Conservation (phyloP, 2,329 filamentous ascomycete species). For the Neofusicoccum laricinum region DNA sequence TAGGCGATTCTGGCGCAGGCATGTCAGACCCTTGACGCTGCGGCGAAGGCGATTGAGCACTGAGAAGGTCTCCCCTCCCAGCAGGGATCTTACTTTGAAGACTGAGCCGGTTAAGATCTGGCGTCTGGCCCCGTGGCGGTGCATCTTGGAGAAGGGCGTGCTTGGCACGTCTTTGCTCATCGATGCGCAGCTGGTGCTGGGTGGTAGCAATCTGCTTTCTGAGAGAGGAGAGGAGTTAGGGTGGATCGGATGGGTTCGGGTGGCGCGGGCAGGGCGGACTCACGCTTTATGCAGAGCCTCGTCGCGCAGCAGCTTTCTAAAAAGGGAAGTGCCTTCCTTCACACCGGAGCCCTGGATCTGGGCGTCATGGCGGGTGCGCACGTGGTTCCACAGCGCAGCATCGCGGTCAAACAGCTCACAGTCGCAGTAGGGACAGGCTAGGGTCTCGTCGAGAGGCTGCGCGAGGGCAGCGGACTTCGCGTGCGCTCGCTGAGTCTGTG, state of each 20-base stretch:
- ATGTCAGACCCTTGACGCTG: constrained; percentile 15
- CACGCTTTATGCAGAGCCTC: constrained; percentile 25
- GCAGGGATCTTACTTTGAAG: constrained; percentile 18
- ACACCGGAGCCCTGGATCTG: constrained; percentile 22
- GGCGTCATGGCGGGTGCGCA: constrained; percentile 26
- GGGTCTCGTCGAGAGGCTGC: background rate
- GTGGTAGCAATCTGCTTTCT: background rate
- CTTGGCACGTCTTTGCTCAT: constrained; percentile 19
- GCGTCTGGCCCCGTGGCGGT: constrained; percentile 25
- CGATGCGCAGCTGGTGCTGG: constrained; percentile 21
- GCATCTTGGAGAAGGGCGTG: constrained; percentile 19
- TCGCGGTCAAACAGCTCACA: constrained; percentile 29
- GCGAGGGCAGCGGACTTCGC: background rate
- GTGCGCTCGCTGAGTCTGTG: constrained; percentile 4
- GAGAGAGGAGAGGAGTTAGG: background rate
- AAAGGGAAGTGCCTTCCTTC: constrained; percentile 19
- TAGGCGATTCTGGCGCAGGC: constrained; percentile 7
- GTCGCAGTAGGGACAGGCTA: constrained; percentile 29
- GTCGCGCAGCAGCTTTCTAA: constrained; percentile 25
- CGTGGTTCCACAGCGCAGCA: constrained; percentile 28
- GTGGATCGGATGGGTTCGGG: constrained; percentile 7
- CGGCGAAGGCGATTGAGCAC: background rate
- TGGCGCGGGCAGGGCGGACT: constrained; percentile 18
- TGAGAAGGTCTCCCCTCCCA: background rate
- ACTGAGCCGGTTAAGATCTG: constrained; percentile 29